A percentile compares a stretch with the other conserved stretches of the same genome.
These are phyloP conservation scores for Rhazya stricta DNA, from an alignment of 257 asterid species.

Conservation along the genomic window DNA sequence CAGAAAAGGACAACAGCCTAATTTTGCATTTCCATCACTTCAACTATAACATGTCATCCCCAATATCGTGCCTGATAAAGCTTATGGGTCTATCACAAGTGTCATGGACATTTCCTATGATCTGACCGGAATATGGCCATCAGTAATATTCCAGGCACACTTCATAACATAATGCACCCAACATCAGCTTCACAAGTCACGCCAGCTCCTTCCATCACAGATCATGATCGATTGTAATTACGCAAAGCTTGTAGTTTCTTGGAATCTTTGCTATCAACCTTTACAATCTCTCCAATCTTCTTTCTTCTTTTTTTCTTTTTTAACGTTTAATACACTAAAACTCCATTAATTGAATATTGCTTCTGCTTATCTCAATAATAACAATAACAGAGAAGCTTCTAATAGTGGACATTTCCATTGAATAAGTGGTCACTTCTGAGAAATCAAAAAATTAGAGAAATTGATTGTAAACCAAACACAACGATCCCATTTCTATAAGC, in stretches of 20 bases:
- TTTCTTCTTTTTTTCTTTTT: not conserved
- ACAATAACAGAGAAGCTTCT: not conserved
- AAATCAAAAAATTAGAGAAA: not conserved
- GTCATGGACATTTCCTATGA: no score
- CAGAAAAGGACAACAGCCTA: no score
- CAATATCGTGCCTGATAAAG: no score
- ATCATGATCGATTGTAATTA: no score
- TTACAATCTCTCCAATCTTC: not conserved
- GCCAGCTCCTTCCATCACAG: not conserved
- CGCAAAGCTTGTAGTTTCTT: not conserved
- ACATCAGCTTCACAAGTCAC: not conserved
- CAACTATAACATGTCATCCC: no score
- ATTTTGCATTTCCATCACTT: no score
- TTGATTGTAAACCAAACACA: not conserved
- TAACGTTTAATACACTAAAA: not conserved
- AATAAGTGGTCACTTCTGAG: not conserved
- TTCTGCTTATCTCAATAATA: not conserved
- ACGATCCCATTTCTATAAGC: not conserved
- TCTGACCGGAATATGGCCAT: not conserved
- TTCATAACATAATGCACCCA: not conserved
- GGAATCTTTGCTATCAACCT: not conserved
- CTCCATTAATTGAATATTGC: not conserved
- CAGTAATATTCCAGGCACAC: not conserved
- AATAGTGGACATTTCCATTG: not conserved
- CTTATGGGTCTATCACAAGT: no score